Evolutionary conservation across 2,329 filamentous ascomycete species (phyloP), one percentile per base, ranked within the genome.

Genomic region (Aureobasidium lini): DNA sequence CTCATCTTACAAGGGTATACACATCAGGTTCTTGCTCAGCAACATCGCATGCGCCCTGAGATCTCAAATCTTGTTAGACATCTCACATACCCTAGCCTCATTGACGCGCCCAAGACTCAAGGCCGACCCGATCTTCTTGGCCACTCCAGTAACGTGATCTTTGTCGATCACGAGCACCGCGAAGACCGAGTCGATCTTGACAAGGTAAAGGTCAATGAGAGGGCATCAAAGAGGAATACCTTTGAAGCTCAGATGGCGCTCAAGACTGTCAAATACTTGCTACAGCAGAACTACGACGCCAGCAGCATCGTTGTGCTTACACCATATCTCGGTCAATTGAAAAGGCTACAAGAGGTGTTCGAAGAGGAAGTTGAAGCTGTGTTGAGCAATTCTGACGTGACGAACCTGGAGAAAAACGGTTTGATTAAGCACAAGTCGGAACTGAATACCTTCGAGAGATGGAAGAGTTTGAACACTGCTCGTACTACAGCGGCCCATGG

Each of bases 1-100:
- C 81, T 99, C 53, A 92, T 97, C 67, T 90, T 93, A 68, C 82
- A 97, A n/a, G 88, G 88, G 46, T 88, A 91, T 67, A 86, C 88
- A 40, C 94, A 94, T 7, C 96, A 96, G 66, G 89, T 93, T 57
- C 82, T 99, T 58, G 95, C 96, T 67, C 92, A 96, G 39, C 94
- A 99, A 72, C 99, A 99, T 72, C 93, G 94, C 70, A 99, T 99
- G 94, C 77, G 81, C 54, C 86, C 86, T 0, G 76, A 75, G 0
- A 85, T 90, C 9, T 78, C 87, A 0, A 68, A 70, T 1, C 76
- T 90, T 0, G 73, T 89, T 8, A 75, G 83, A 0, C 70, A 76
- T 0, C 81, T 81, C 0, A 67, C 87, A 0, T 89, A 89, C 61
- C 80, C 79, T 0, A 64, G 73, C 0, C 71, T 89, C 0, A 57